A percentile compares a stretch with the other conserved stretches of the same genome.
These are phyloP conservation scores for Fomitopsis betulina DNA, from an alignment of 1,284 basidiomycete genomes.

Conservation along the genomic window DNA sequence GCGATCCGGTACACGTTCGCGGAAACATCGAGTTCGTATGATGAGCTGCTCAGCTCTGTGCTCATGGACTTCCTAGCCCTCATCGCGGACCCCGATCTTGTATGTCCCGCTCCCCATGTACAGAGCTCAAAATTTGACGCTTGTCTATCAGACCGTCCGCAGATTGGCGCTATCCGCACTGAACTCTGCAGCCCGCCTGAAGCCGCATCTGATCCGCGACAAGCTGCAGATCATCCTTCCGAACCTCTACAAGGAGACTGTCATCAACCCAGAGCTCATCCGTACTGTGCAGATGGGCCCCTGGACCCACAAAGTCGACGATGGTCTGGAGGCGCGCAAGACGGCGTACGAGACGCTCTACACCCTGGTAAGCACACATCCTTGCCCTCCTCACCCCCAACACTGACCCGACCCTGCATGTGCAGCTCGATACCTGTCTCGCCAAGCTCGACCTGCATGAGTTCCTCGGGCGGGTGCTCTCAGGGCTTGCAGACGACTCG, in stretches of 20 bases:
- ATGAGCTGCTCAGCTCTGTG: constrained; percentile 82
- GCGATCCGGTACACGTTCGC: constrained; percentile 95
- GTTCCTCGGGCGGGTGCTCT: constrained; percentile 80
- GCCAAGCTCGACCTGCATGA: constrained; percentile 81
- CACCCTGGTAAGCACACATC: constrained; percentile 63
- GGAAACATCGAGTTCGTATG: constrained; percentile 79
- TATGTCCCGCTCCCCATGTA: constrained; percentile 33
- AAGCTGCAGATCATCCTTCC: constrained; percentile 79
- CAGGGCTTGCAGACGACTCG: constrained; percentile 83
- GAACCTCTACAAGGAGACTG: constrained; percentile 82
- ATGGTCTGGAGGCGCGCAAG: constrained; percentile 91
- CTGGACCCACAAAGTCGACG: constrained; percentile 94
- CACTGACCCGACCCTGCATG: constrained; percentile 7
- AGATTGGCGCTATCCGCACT: constrained; percentile 83
- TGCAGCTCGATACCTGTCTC: constrained; percentile 85
- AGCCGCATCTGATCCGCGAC: constrained; percentile 87
- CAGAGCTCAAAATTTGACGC: background rate
- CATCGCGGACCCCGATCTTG: constrained; percentile 83
- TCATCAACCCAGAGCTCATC: constrained; percentile 78
- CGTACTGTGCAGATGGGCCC: constrained; percentile 97
- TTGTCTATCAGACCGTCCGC: constrained; percentile 66
- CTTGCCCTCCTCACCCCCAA: background rate
- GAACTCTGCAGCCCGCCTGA: constrained; percentile 93
- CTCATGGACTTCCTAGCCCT: constrained; percentile 89
- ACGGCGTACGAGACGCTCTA: constrained; percentile 98